Evolutionary conservation across 495 filamentous ascomycete genomes (phyloP), one percentile per base, ranked within the genome.

Genomic region (Hypoxylon trugodes): DNA sequence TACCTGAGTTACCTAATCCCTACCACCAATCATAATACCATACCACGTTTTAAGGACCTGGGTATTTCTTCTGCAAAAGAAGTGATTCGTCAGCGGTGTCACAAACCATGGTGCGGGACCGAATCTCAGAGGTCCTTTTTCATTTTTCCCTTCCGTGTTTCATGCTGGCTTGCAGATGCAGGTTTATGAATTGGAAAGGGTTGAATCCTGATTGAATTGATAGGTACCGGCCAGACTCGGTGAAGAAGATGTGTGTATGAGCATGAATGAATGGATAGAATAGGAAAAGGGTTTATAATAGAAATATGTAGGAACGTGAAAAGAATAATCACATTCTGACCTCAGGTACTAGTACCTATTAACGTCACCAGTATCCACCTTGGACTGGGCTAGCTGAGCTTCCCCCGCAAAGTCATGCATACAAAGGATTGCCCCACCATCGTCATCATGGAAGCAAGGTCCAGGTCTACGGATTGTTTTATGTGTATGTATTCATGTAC

Each of bases 361-460:
- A 64, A 58, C 61, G 61, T 64, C 61, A 64, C 53, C 46, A 55
- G 22, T 56, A 15, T 41, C 58, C 28, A 47, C 19, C 22, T 19
- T 22, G 24, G 10, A 37, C 48, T 6, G 12, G 18, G 13, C 38
- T 30, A 37, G 1, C 18, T 7, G 37, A 59, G 53, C 48, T 50
- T 65, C 53, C 61, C 61, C 61, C 61, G 61, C 61, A 59, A 13
- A 59, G 48, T 36, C 40, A 33, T 65, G 54, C 53, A 61, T 21
- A 24, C 42, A 22, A 16, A 40, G 9, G 42, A 13, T n/a, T 5
- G 49, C 54, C 54, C 61, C 49, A 59, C 55, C 55, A 65, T 65
- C 62, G 62, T 65, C 62, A 65, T 65, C 40, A n/a, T n/a, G n/a
- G n/a, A n/a, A n/a, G n/a, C n/a, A 19, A 58, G 48, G 18, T 10